Conservation (phyloP, 257 asterid genomes). For the Lycium barbarum region DNA sequence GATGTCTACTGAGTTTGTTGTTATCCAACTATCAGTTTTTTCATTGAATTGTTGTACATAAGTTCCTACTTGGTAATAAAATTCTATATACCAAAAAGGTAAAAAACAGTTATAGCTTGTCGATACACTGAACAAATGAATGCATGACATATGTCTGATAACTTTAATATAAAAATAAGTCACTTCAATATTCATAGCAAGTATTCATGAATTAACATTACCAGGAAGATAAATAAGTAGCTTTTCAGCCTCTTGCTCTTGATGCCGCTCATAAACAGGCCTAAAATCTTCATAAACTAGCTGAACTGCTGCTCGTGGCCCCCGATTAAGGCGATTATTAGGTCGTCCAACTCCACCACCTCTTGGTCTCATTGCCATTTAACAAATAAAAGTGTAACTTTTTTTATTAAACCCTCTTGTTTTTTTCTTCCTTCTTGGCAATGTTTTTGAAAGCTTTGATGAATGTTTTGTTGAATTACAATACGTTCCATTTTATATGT, state of each 20-base stretch:
- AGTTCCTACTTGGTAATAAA: too few species aligned
- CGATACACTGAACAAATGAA: background rate
- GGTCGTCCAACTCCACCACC: slow-evolving; percentile 27
- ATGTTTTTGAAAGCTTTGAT: slow-evolving; percentile 10
- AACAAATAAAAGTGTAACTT: background rate
- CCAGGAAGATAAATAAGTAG: slow-evolving; percentile 78
- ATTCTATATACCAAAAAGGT: too few species aligned
- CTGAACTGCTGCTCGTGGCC: slow-evolving; percentile 36
- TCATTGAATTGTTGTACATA: too few species aligned
- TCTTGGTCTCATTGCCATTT: slow-evolving; percentile 58
- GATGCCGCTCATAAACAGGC: slow-evolving; percentile 66
- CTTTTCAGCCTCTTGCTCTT: slow-evolving; percentile 58
- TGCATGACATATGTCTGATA: background rate
- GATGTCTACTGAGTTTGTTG: too few species aligned
- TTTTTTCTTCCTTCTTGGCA: background rate
- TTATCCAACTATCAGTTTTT: too few species aligned
- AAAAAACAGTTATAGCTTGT: too few species aligned
- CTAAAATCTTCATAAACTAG: slow-evolving; percentile 65
- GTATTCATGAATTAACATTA: slow-evolving; percentile 11
- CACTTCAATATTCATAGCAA: background rate
- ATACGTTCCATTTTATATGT: background rate
- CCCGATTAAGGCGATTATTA: background rate
- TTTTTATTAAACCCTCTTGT: background rate
- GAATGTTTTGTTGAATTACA: background rate
- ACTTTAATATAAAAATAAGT: background rate